Percentiles rank a stretch among this genome's conserved stretches.
Evolutionary conservation across 768 basidiomycete species (phyloP).

Genomic region (Albatrellus ellisii): DNA sequence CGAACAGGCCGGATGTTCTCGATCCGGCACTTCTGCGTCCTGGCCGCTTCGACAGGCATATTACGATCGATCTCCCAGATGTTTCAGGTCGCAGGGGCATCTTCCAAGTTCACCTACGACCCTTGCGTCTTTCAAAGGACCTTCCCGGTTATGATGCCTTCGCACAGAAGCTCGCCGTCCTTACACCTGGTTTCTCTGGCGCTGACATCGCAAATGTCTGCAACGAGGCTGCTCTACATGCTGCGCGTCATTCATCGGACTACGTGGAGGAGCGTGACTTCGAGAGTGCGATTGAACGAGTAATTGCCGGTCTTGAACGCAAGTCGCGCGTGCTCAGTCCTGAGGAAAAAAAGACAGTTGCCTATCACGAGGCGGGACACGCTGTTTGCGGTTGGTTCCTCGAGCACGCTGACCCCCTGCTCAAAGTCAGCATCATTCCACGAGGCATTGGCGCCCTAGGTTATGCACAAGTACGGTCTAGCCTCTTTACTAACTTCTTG

Average conservation of each 20-base stretch:
- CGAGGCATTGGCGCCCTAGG: conserved; percentile 91
- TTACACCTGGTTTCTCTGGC: conserved; percentile 97
- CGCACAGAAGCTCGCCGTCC: conserved; percentile 87
- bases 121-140: conserved; percentile 53
- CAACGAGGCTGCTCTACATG: conserved; percentile 94
- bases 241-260: conserved; percentile 76
- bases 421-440: conserved; percentile 98
- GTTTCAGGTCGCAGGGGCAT: conserved; percentile 90
- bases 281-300: conserved; percentile 95
- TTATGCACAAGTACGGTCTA: conserved; percentile 68
- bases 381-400: conserved; percentile 98
- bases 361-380: conserved; percentile 98
- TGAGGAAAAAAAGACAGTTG: conserved; percentile 97
- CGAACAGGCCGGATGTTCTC: conserved; percentile 93
- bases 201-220: conserved; percentile 99
- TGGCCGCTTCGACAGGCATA: conserved; percentile 95
- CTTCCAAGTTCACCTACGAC: conserved; percentile 83
- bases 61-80: conserved; percentile 90
- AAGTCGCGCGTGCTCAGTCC: conserved; percentile 88
- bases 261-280: conserved; percentile 77
- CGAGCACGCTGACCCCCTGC: conserved; percentile 90
- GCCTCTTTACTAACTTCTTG: background rate
- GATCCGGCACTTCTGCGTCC: conserved; percentile 94
- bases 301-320: conserved; percentile 92
- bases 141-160: conserved; percentile 41